These are phyloP conservation scores for Thalassiosira delicatula DNA, from an alignment of 352 stramenopile species.

Conservation along the genomic window DNA sequence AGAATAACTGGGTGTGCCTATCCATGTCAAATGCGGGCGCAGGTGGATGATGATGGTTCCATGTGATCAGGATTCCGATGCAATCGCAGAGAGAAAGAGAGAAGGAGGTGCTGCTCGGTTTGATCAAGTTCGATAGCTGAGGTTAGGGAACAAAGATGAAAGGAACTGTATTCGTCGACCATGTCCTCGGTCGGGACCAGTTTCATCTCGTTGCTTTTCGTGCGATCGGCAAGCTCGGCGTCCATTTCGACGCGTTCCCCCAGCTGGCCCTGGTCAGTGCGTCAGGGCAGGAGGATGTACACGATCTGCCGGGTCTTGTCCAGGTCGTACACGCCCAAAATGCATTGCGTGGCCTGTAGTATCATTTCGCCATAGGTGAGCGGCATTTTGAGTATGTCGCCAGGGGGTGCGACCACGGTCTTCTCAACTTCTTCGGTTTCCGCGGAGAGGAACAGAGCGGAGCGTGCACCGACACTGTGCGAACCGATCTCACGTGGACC, in stretches of 20 bases:
- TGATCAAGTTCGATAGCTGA: no score
- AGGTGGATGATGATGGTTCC: no score
- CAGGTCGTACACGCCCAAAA: slow-evolving; percentile 67
- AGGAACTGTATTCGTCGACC: no score
- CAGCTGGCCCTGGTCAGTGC: slow-evolving; percentile 59
- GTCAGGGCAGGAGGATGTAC: slow-evolving; percentile 74
- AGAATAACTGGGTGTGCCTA: slow-evolving; percentile 31
- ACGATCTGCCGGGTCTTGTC: slow-evolving; percentile 76
- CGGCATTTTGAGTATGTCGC: slow-evolving; percentile 62
- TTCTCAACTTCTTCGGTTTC: neutral
- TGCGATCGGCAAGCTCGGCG: slow-evolving; percentile 14
- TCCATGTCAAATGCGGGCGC: no score
- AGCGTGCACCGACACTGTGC: no score
- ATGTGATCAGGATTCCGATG: no score
- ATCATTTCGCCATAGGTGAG: slow-evolving; percentile 81
- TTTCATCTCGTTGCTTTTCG: slow-evolving; percentile 43
- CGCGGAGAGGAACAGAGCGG: slow-evolving; percentile 3
- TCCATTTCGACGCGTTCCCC: slow-evolving; percentile 69
- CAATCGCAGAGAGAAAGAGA: no score
- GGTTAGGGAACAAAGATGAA: no score
- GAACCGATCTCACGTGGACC: no score
- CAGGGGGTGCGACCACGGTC: slow-evolving; percentile 15
- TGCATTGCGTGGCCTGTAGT: slow-evolving; percentile 63
- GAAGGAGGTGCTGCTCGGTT: no score
- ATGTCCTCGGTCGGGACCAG: slow-evolving; percentile 84